A percentile compares a stretch with the other conserved stretches of the same genome.
These are phyloP conservation scores for Lactarius hatsudake DNA, from an alignment of 768 basidiomycete genomes.

Conservation along the genomic window DNA sequence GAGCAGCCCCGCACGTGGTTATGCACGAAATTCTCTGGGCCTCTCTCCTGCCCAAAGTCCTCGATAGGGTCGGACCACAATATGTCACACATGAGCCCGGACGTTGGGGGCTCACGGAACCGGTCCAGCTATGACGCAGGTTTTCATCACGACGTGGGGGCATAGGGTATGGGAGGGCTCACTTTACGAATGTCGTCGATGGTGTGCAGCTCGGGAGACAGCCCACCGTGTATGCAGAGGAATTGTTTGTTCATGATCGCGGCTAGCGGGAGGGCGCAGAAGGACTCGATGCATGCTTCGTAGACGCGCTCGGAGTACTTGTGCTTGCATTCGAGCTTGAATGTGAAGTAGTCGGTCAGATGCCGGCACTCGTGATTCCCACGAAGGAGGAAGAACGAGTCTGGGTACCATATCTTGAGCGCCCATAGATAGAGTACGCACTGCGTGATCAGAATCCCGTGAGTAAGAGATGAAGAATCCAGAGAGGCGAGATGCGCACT, in stretches of 20 bases:
- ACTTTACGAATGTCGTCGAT: conserved; percentile 92
- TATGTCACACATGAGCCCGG: conserved; percentile 97
- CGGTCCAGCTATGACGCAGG: conserved; percentile 74
- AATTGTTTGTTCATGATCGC: conserved; percentile 99
- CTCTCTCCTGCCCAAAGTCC: conserved; percentile 94
- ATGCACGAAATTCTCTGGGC: conserved; percentile 84
- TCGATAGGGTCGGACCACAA: conserved; percentile 98
- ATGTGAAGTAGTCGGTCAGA: conserved; percentile 97
- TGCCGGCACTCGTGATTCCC: conserved; percentile 99
- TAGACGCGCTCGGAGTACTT: conserved; percentile 97
- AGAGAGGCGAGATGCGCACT: conserved; percentile 35
- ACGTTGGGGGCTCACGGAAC: conserved; percentile 96
- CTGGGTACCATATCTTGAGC: conserved; percentile 98
- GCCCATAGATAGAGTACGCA: conserved; percentile 98
- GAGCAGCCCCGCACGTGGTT: conserved; percentile 97
- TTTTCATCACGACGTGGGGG: not conserved
- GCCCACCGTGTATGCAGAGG: conserved; percentile 94
- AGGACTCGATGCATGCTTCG: conserved; percentile 96
- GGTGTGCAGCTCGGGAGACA: conserved; percentile 93
- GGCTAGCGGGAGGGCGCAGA: conserved; percentile 91
- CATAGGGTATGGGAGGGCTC: conserved; percentile 31
- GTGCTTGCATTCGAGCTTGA: conserved; percentile 99
- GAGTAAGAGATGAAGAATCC: conserved; percentile 1
- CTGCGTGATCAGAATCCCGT: conserved; percentile 41
- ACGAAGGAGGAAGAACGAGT: conserved; percentile 91